phyloP scores from a whole-genome alignment of 1,139 yeast species.

The Pichia sp. region DNA sequence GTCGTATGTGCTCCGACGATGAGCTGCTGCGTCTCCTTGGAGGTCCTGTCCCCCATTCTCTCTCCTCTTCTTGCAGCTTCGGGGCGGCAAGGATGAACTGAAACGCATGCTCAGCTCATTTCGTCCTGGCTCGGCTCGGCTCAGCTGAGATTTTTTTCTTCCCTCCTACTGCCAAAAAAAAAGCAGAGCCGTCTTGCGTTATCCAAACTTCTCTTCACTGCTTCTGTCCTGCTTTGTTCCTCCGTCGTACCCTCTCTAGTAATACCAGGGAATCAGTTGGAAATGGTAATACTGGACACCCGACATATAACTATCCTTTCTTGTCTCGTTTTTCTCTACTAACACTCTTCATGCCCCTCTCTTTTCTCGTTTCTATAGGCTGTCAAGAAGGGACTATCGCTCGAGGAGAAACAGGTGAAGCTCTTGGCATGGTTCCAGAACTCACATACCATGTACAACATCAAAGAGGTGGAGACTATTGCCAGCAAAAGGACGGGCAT shows the following conservation, averaged over 20 bases:
- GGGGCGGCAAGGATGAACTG: background rate
- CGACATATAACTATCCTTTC: too few species aligned
- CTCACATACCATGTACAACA: slow-evolving; percentile 36
- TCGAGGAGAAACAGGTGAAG: slow-evolving; percentile 40
- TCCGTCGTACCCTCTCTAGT: too few species aligned
- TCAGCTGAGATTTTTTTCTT: background rate
- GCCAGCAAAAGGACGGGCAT: slow-evolving; percentile 46
- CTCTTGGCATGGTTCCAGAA: slow-evolving; percentile 41
- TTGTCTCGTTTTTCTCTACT: background rate
- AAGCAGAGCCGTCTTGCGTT: too few species aligned
- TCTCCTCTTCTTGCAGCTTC: slow-evolving; percentile 3
- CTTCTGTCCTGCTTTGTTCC: too few species aligned
- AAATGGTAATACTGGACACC: background rate
- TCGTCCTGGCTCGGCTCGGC: too few species aligned
- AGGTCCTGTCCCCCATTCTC: slow-evolving; percentile 17
- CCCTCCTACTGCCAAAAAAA: background rate
- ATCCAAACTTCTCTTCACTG: too few species aligned
- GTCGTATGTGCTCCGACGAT: slow-evolving; percentile 10
- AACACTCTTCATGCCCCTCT: background rate
- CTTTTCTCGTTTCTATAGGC: slow-evolving; percentile 23
- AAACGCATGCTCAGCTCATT: background rate
- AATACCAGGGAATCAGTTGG: background rate
- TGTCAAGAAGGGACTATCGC: slow-evolving; percentile 34
- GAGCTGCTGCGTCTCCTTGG: slow-evolving; percentile 16
- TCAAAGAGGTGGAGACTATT: slow-evolving; percentile 48